Base-by-base conservation (phyloP, 768 basidiomycete genomes). In the Flagelloscypha sp. region DNA sequence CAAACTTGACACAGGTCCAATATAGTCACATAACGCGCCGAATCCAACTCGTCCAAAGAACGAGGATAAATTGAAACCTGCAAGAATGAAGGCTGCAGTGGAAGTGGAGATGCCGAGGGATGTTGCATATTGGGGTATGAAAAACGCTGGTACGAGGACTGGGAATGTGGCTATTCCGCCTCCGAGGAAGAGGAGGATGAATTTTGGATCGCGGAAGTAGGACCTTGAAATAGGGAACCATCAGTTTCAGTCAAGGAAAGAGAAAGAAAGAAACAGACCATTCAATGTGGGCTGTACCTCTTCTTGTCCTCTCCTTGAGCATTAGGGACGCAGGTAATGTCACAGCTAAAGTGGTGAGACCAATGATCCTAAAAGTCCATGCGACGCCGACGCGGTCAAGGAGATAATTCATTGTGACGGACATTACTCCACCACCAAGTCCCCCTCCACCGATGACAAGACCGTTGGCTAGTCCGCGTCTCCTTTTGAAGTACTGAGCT, bases 101-200 rank as follows among this genome's bases (percentile, higher is more conserved):
- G 41, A 41, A 19, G 39, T 28, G 1, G 55, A 47, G 21, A 54
- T 43, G 17, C 43, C 33, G 23, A 58, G 43, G 2, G 56, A 57
- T 3, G 48, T 44, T 35, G 56, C 53, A 36, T 61, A 62, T 7
- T 53, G 46, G 2, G 57, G 59, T 28, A 60, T 57, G 47, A 63
- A 61, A 46, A 58, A 62, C 8, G 55, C 53, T 1, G 59, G 50
- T 16, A 59, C 56, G 23, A 63, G 53, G 7, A 58, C 39, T n/a
- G 56, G 58, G 37, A 63, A 62, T 11, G 56, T 57, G 18, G 50
- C 55, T 16, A 59, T 40, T n/a, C 46, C 56, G 20, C 52, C 55
- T 4, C 54, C 56, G n/a, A 59, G 22, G 38, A 52, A 59, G 6
- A 61, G 46, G 6, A 49, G 35, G 41, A n/a, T n/a, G n/a, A n/a